Base-by-base conservation (phyloP, 1,139 yeast genomes). In the Pichia kudriavzevii region DNA sequence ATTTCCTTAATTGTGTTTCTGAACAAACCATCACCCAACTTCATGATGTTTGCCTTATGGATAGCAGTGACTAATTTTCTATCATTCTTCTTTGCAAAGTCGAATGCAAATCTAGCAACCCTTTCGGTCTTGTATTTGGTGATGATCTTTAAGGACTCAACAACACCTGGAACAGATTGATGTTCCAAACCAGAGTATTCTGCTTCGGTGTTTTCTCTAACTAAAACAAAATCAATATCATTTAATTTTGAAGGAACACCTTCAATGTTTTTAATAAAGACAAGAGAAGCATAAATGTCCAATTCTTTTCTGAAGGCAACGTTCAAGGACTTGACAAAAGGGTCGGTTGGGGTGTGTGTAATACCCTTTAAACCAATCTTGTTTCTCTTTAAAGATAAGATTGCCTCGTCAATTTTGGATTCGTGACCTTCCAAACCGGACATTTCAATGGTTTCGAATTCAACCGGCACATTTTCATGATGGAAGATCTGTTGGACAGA, bases 31-130 rank as follows among this genome's bases (percentile, higher is more conserved):
- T 91, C 98, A 60, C 95, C 95, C 59, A 87, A 78, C 71, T 91
- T 91, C 98, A 91, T 91, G 58, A 91, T 91, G 75, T 91, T 91
- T 50, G 98, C 98, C 72, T 91, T 91, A 78, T 91, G 98, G 59
- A 91, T 91, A 51, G 95, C 96, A 40, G 96, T 87, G 48, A 91
- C 97, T 56, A 75, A 69, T 64, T 81, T 78, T 69, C 97, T 82
- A 71, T 82, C 76, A 74, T 91, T 84, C 68, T 81, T 82, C 61
- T 75, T 69, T 46, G 97, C 97, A 55, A 83, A 91, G 67, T 91
- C 97, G 57, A 85, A 88, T 32, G 98, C 97, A 55, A 91, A 91
- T 66, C 91, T 82, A 52, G 95, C 96, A 53, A 91, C 83, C 69
- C 98, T 80, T 73, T 91, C 98, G 39, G 95, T 81, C 71, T 88